These are phyloP conservation scores for Aeschynomene evenia DNA, from an alignment of 306 rosid genomes.

Conservation along the genomic window DNA sequence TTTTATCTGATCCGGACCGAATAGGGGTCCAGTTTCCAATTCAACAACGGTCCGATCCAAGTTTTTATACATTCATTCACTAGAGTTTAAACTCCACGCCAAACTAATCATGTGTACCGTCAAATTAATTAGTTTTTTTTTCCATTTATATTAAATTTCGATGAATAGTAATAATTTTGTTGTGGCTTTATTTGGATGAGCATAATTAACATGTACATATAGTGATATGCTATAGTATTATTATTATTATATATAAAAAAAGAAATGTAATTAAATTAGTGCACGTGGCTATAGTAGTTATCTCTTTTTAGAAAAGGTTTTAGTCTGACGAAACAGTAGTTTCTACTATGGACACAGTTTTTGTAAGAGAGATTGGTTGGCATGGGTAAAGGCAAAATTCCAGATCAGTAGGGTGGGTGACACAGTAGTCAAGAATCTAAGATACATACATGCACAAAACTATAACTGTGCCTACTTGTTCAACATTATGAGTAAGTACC, in stretches of 20 bases:
- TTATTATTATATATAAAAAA: neutral
- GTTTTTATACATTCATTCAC: too few species aligned
- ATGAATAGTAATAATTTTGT: slow-evolving; percentile 11
- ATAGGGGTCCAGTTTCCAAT: too few species aligned
- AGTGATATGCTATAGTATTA: too few species aligned
- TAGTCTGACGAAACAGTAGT: slow-evolving; percentile 24
- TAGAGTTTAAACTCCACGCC: neutral
- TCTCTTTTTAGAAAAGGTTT: neutral
- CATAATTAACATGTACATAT: neutral
- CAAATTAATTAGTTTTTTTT: too few species aligned
- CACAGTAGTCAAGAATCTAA: slow-evolving; percentile 29
- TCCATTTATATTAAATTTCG: neutral
- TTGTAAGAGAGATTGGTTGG: neutral
- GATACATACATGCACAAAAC: neutral
- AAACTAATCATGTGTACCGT: neutral
- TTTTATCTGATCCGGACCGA: too few species aligned
- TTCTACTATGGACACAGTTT: neutral
- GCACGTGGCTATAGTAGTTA: slow-evolving; percentile 30
- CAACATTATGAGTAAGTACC: too few species aligned
- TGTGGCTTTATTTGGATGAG: slow-evolving; percentile 2
- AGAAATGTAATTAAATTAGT: neutral
- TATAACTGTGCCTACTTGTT: neutral
- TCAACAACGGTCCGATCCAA: too few species aligned
- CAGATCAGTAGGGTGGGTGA: slow-evolving; percentile 17
- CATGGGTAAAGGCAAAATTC: slow-evolving; percentile 21